Evolutionary conservation across 2,329 filamentous ascomycete species (phyloP).

Genomic region (Microsporum ferrugineum): DNA sequence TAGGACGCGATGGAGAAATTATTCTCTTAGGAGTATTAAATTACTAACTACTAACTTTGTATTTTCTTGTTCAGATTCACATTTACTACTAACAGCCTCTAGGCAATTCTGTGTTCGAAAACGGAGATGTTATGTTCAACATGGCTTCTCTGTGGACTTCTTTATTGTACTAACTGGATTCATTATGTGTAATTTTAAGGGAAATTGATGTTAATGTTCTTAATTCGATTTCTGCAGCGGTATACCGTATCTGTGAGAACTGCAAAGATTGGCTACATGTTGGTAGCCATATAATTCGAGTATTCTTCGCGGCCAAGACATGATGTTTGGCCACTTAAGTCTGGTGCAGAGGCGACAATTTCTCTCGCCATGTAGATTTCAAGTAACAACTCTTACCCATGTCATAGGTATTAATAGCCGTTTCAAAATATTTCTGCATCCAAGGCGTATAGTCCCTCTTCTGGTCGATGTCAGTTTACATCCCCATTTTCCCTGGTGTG

Average conservation of each 20-base stretch:
- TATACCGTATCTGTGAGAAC: neutral
- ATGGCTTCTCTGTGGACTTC: neutral
- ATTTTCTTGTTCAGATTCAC: neutral
- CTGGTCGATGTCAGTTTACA: too few species aligned
- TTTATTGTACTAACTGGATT: neutral
- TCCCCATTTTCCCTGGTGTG: neutral
- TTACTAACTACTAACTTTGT: neutral
- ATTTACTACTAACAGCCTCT: slow-evolving; percentile 2
- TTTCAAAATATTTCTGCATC: too few species aligned
- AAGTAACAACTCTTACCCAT: too few species aligned
- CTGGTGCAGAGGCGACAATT: neutral
- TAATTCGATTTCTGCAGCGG: neutral
- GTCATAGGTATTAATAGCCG: too few species aligned
- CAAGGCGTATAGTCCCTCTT: too few species aligned
- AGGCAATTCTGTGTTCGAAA: neutral
- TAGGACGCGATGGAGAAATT: neutral
- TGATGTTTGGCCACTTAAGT: neutral
- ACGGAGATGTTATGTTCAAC: neutral
- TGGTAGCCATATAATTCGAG: too few species aligned
- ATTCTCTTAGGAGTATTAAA: neutral
- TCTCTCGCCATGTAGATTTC: too few species aligned
- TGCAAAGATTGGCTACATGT: too few species aligned
- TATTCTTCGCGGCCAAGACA: too few species aligned
- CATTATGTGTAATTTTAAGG: neutral
- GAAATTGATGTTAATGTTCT: neutral